Conservation (phyloP, 441 rosid genomes). For the Pelargonium exstipulatum region DNA sequence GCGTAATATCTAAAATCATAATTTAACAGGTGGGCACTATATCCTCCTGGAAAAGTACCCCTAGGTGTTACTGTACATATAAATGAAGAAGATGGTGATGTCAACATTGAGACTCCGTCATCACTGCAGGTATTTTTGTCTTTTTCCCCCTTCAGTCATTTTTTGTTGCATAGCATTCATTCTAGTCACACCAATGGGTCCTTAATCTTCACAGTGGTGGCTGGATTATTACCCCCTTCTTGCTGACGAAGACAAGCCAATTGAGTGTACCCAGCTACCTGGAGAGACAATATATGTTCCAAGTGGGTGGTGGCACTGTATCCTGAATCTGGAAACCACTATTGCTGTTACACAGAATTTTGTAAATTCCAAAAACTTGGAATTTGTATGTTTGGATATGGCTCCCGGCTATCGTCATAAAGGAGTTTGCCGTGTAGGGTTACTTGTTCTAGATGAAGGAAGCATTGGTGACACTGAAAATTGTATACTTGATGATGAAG, state of each 20-base stretch:
- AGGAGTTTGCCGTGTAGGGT: constrained; percentile 93
- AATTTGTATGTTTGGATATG: constrained; percentile 89
- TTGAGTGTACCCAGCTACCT: constrained; percentile 86
- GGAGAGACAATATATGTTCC: constrained; percentile 97
- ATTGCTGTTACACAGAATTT: constrained; percentile 94
- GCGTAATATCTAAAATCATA: constrained; percentile 11
- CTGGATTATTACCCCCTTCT: constrained; percentile 91
- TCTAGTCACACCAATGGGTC: constrained; percentile 13
- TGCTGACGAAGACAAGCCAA: constrained; percentile 86
- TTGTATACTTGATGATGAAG: constrained; percentile 28
- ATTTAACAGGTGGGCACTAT: constrained; percentile 84
- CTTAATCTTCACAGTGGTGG: constrained; percentile 70
- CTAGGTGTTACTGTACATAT: constrained; percentile 95
- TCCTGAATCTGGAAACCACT: constrained; percentile 83
- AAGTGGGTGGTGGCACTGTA: constrained; percentile 99
- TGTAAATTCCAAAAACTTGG: constrained; percentile 75
- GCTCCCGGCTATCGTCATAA: constrained; percentile 94
- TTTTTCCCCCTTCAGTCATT: constrained; percentile 5
- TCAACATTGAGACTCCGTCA: constrained; percentile 79
- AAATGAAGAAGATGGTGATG: constrained; percentile 92
- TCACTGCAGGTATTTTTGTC: constrained; percentile 69
- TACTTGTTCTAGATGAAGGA: constrained; percentile 68
- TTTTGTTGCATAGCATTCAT: constrained; percentile 16
- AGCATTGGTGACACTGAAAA: constrained; percentile 35
- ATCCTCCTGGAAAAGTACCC: constrained; percentile 98